Evolutionary conservation across 345 rosid species (phyloP).

Genomic region (Eucalyptus erythrocorys): DNA sequence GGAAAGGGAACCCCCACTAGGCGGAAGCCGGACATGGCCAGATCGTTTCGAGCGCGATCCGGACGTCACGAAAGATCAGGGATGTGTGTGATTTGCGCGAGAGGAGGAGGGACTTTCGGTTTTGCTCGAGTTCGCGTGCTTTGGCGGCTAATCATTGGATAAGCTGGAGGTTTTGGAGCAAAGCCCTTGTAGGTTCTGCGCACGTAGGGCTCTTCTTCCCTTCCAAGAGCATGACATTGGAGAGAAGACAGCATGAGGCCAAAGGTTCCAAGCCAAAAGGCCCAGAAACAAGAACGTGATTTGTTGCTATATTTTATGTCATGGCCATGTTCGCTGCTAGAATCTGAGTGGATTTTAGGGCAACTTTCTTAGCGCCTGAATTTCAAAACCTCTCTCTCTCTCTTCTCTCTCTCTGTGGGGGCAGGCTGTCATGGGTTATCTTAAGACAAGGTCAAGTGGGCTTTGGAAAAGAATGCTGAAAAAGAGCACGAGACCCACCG

Average conservation of each 20-base stretch:
- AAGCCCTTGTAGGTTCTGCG: neutral
- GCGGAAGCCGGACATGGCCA: neutral
- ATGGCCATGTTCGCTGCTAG: neutral
- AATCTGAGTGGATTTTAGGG: neutral
- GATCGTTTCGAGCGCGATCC: neutral
- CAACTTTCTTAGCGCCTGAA: neutral
- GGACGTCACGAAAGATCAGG: neutral
- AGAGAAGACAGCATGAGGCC: slow-evolving; percentile 4
- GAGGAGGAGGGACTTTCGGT: neutral
- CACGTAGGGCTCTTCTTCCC: neutral
- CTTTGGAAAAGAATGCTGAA: neutral
- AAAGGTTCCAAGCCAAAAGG: slow-evolving; percentile 1
- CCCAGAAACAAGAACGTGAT: neutral
- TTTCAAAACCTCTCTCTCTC: neutral
- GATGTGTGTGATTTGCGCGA: neutral
- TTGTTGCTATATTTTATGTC: neutral
- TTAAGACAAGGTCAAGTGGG: neutral
- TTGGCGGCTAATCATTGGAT: slow-evolving; percentile 28
- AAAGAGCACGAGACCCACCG: neutral
- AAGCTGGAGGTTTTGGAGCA: neutral
- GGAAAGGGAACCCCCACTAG: neutral
- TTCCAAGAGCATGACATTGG: neutral
- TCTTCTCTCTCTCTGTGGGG: neutral
- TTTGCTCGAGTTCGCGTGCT: slow-evolving; percentile 11
- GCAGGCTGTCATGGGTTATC: neutral